Percentiles rank a stretch among this genome's conserved stretches.
Evolutionary conservation across 2,329 filamentous ascomycete genomes (phyloP).

Genomic region (Cladosporium austrohemisphaericum): DNA sequence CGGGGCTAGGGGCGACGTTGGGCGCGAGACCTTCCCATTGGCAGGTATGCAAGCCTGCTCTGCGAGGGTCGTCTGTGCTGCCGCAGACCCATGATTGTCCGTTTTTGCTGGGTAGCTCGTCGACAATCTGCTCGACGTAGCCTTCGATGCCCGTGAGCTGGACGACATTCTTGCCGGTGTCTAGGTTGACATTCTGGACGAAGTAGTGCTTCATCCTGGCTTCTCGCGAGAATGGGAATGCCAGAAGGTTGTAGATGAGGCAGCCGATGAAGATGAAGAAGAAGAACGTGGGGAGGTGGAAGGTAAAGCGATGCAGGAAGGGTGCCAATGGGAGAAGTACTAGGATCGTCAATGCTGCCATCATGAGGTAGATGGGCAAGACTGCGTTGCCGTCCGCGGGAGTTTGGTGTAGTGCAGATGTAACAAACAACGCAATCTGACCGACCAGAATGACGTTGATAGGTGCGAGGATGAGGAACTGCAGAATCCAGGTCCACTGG

Average conservation of each 20-base stretch:
- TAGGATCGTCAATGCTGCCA: conserved; percentile 65
- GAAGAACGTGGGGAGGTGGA: conserved; percentile 75
- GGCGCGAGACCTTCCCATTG: conserved; percentile 67
- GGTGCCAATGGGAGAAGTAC: conserved; percentile 73
- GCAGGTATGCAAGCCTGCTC: conserved; percentile 61
- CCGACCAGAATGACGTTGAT: conserved; percentile 73
- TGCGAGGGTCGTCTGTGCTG: conserved; percentile 38
- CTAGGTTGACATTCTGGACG: conserved; percentile 74
- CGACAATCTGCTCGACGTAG: conserved; percentile 65
- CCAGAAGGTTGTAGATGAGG: conserved; percentile 77
- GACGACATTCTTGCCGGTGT: conserved; percentile 64
- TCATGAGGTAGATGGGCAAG: conserved; percentile 66
- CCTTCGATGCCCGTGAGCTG: conserved; percentile 64
- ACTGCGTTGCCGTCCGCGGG: conserved; percentile 75
- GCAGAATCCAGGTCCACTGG: conserved; percentile 80
- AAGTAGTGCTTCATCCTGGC: conserved; percentile 86
- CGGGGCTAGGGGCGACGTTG: conserved; percentile 51
- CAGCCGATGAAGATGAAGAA: conserved; percentile 70
- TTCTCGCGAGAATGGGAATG: conserved; percentile 80
- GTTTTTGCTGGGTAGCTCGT: conserved; percentile 65
- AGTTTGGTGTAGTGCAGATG: conserved; percentile 72
- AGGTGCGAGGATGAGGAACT: conserved; percentile 76
- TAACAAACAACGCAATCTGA: conserved; percentile 70
- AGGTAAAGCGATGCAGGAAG: conserved; percentile 81
- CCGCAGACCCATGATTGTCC: conserved; percentile 51